Conservation (phyloP, 2,329 filamentous ascomycete species). For the Exophiala oligosperma region DNA sequence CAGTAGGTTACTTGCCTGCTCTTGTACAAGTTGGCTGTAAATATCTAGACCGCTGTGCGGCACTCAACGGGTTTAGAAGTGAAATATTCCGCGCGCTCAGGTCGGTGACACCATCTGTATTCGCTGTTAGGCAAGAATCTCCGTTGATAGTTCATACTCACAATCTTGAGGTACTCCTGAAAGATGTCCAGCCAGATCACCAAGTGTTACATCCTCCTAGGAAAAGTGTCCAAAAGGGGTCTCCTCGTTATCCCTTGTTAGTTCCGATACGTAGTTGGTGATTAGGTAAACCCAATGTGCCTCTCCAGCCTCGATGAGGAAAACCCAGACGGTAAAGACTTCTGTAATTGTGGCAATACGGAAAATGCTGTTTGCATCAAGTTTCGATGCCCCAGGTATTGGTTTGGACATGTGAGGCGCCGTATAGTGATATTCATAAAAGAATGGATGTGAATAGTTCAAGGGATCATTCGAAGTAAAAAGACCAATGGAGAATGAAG, state of each 20-base stretch:
- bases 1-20: constrained; percentile 2
- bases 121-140: not conserved
- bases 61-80: not conserved
- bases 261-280: constrained; percentile 41
- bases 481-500: constrained; percentile 41
- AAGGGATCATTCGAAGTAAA: constrained; percentile 36
- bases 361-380: constrained; percentile 27
- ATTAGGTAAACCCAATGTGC: constrained; percentile 39
- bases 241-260: constrained; percentile 31
- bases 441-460: constrained; percentile 23
- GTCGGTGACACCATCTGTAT: not conserved
- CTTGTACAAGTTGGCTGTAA: not conserved
- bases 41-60: not conserved
- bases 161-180: constrained; percentile 3
- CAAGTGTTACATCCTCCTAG: constrained; percentile 52
- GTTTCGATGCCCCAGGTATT: not conserved
- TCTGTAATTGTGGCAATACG: constrained; percentile 40
- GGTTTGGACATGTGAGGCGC: constrained; percentile 14
- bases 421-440: constrained; percentile 28
- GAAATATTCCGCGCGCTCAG: not conserved
- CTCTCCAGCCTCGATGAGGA: constrained; percentile 38
- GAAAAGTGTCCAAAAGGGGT: constrained; percentile 29
- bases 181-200: constrained; percentile 48
- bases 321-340: constrained; percentile 39
- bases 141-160: not conserved